phyloP scores from a whole-genome alignment of 108 stramenopile genomes.

The Chaetoceros tenuissimus region DNA sequence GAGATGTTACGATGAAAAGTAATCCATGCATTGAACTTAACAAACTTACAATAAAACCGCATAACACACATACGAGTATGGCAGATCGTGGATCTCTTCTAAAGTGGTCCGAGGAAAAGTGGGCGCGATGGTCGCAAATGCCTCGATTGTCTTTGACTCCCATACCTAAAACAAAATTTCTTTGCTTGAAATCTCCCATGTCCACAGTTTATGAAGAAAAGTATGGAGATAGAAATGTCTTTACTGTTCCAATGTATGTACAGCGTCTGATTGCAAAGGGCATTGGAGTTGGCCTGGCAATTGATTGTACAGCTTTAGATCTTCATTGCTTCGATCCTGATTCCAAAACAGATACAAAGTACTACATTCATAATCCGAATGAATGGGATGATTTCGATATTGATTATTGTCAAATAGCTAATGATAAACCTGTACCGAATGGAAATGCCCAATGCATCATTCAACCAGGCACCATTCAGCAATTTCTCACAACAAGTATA shows the following conservation, averaged over 20 bases:
- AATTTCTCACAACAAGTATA: neutral
- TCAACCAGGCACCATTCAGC: neutral
- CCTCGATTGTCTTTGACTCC: conserved; percentile 25
- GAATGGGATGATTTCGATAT: conserved; percentile 47
- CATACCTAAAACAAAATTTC: conserved; percentile 25
- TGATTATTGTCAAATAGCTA: conserved; percentile 18
- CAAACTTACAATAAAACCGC: no score
- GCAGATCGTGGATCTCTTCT: conserved; percentile 28
- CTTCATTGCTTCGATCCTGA: conserved; percentile 25
- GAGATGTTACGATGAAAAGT: no score
- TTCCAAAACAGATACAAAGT: neutral
- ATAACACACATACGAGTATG: no score
- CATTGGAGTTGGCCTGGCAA: conserved; percentile 24
- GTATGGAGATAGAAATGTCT: conserved; percentile 40
- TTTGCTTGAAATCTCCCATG: conserved; percentile 29
- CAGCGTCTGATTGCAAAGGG: conserved; percentile 27
- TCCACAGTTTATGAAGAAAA: conserved; percentile 39
- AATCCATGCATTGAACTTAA: no score
- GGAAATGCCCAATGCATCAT: neutral
- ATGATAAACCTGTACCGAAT: neutral
- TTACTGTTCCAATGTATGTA: conserved; percentile 34
- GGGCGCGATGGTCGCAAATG: conserved; percentile 27
- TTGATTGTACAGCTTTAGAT: conserved; percentile 41
- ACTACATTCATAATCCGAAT: conserved; percentile 35
- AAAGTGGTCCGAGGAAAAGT: conserved; percentile 28